Base-by-base conservation (phyloP, 1,284 basidiomycete genomes). In the Trametes versicolor region DNA sequence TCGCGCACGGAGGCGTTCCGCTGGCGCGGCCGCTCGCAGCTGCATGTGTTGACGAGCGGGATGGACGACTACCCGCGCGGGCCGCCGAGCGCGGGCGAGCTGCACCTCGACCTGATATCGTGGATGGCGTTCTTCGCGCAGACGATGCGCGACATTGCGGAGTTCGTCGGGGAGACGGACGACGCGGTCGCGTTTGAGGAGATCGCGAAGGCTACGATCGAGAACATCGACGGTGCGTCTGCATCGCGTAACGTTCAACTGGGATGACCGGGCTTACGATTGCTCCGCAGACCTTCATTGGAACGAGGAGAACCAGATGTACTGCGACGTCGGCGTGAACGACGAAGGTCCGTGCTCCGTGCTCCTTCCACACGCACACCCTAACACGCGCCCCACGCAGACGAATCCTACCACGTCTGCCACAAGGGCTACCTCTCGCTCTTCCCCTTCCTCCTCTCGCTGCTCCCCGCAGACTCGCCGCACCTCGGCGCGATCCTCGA, bases 1-100 rank as follows among this genome's bases (percentile, higher is more conserved):
- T 94, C 93, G n/a, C 85, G 92, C 59, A 89, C 88, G 2, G 96
- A 98, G 78, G 96, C 87, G 0, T 98, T 97, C 78, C 86, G 96
- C 53, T 98, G 96, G 97, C 87, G 97, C 41, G 96, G 96, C n/a
- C 85, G 96, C 41, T 93, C 93, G 9, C 85, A 90, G 72, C 83
- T 85, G 52, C 96, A 98, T 79, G 93, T 98, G 29, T 80, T 98
- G 60, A 97, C 97, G 0, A 95, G 93, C 71, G 96, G 96, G 0
- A 90, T 98, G 86, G 96, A 98, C 76, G 96, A 98, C 78, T 98
- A 96, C 77, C 96, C 96, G 12, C 86, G 96, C 58, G 95, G 88
- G 12, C 87, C 89, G 36, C 91, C 97, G 9, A 95, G 97, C 73
- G 85, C 90, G 1, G 96, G 97, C 58, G 96, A 98, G 80, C 81